Evolutionary conservation across 441 rosid species (phyloP), one percentile per base, ranked within the genome.

Genomic region (Theobroma grandiflorum): DNA sequence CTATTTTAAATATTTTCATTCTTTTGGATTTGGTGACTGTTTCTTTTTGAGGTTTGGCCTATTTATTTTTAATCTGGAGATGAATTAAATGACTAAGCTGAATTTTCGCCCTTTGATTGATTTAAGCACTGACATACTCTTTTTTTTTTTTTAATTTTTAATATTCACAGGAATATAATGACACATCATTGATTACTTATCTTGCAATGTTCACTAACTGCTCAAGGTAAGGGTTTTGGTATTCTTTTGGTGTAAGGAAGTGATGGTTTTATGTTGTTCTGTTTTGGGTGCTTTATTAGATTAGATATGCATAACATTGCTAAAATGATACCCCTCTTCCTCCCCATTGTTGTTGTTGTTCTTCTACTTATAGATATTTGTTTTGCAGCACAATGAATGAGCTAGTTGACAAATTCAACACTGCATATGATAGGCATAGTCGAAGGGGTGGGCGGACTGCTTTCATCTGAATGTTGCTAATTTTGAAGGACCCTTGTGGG

Each of bases 371-470:
- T 67, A 4, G 8, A 42, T 53, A 12, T 35, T 4, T 57, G 43
- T 75, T 26, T 22, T 80, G 76, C 96, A 96, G 99, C 85, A 89
- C 97, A 62, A 92, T 94, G 98, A 93, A 96, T 38, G 98, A 96
- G 89, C 87, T 96, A 49, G 93, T 94, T 5, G 99, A 96, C 86
- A 96, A 96, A 84, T 96, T 94, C 93, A 94, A 94, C 93, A 90
- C 87, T 12, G 95, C 98, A 37, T 96, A 90, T 69, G 98, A 96
- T 84, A 93, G 97, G 91, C 94, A 93, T 66, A 86, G 89, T 81
- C 92, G 98, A 84, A 87, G 97, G 84, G 98, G 99, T 79, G 98
- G 99, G 59, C 89, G 98, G 83, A 88, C 97, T n/a, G 90, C 95
- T 43, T 94, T 92, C 76, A 90, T 95, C 81, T 92, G 82, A 92